These are phyloP conservation scores for Penicillium digitatum DNA, from an alignment of 2,329 filamentous ascomycete species.

Conservation along the genomic window DNA sequence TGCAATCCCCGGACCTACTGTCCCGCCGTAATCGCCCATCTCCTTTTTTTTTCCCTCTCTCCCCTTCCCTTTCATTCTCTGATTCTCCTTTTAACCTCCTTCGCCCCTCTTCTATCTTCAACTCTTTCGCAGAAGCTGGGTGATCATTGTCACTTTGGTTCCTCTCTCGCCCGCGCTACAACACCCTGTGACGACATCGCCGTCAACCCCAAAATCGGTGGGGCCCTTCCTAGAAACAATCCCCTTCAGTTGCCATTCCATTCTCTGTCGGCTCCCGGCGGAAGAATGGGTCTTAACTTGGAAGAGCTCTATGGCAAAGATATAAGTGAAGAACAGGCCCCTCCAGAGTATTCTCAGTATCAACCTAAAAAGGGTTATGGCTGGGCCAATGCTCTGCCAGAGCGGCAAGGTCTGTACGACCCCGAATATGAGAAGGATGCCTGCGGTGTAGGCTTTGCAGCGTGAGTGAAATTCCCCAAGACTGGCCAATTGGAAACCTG, in stretches of 20 bases:
- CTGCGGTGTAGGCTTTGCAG: slow-evolving; percentile 98
- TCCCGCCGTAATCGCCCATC: slow-evolving; percentile 21
- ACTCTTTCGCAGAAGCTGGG: slow-evolving; percentile 22
- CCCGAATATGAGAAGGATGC: slow-evolving; percentile 97
- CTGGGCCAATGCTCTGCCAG: slow-evolving; percentile 91
- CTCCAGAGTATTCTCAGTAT: slow-evolving; percentile 50
- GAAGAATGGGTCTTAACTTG: slow-evolving; percentile 51
- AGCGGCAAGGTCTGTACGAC: slow-evolving; percentile 98
- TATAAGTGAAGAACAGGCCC: slow-evolving; percentile 43
- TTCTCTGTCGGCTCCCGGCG: slow-evolving; percentile 42
- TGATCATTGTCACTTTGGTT: slow-evolving; percentile 8
- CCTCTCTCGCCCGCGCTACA: slow-evolving; percentile 19
- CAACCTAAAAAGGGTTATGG: slow-evolving; percentile 65
- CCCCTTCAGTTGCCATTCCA: slow-evolving; percentile 23
- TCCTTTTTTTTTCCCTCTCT: background rate
- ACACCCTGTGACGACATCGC: slow-evolving; percentile 29
- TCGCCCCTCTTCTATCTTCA: slow-evolving; percentile 3
- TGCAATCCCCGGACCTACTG: slow-evolving; percentile 22
- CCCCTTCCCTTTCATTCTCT: slow-evolving; percentile 14
- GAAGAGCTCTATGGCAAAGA: slow-evolving; percentile 48
- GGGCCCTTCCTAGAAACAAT: slow-evolving; percentile 16
- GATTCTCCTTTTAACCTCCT: slow-evolving; percentile 6
- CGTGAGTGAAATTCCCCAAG: slow-evolving; percentile 55
- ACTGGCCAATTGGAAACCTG: background rate
- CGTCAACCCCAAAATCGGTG: slow-evolving; percentile 15